Conservation (phyloP, 352 stramenopile genomes). For the Globisporangium iwayamae region DNA sequence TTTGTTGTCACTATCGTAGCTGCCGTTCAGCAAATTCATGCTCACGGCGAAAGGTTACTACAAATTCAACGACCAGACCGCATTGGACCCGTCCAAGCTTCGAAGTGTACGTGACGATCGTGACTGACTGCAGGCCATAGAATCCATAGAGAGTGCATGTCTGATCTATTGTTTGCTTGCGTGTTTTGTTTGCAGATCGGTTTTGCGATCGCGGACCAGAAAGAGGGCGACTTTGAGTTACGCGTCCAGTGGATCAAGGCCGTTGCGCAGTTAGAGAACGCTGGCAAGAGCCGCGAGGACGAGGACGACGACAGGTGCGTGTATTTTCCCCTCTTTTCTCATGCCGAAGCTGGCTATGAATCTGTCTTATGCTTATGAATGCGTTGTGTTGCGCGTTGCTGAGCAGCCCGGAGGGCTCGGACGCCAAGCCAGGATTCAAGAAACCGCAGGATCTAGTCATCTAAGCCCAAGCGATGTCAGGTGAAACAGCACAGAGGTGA, state of each 20-base stretch:
- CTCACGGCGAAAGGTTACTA: conserved; percentile 80
- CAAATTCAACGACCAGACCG: conserved; percentile 73
- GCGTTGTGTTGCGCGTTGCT: not conserved
- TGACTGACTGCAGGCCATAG: not conserved
- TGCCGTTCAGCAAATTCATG: conserved; percentile 78
- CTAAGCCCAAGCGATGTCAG: conserved; percentile 22
- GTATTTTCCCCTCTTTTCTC: not conserved
- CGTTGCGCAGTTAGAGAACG: conserved; percentile 53
- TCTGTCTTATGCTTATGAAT: not conserved
- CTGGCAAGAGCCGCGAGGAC: conserved; percentile 18
- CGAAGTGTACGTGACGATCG: conserved; percentile 44
- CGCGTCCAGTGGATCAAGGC: conserved; percentile 86
- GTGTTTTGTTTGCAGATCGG: conserved; percentile 46
- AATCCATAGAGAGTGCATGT: too few relatives aligned
- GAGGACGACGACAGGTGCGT: conserved; percentile 20
- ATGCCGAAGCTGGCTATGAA: not conserved
- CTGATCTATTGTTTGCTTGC: not conserved
- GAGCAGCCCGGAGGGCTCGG: conserved; percentile 27
- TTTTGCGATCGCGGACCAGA: conserved; percentile 83
- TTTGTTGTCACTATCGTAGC: conserved; percentile 20
- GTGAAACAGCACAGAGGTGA: not conserved
- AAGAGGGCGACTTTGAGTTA: conserved; percentile 83
- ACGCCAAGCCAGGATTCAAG: conserved; percentile 37
- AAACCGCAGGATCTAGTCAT: conserved; percentile 66
- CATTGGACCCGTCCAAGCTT: conserved; percentile 71